Evolutionary conservation across 495 filamentous ascomycete genomes (phyloP).

Genomic region (Apodospora peruviana): DNA sequence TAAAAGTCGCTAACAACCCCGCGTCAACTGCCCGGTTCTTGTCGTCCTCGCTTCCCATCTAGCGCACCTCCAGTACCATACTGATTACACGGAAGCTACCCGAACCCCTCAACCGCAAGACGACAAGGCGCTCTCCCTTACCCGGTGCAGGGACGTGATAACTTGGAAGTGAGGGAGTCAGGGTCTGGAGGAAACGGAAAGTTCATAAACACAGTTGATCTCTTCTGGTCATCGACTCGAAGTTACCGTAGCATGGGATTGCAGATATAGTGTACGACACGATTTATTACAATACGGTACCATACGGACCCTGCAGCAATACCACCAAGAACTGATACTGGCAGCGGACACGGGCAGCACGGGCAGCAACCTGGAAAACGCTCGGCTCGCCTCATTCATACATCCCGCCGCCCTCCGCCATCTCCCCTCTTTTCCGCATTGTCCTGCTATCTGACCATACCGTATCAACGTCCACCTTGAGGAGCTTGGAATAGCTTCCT

Average conservation of each 20-base stretch:
- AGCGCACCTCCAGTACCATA: neutral
- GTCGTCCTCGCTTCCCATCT: neutral
- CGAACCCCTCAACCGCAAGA: neutral
- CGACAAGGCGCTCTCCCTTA: too few species aligned
- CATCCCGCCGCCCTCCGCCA: slow-evolving; percentile 19
- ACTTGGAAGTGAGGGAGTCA: neutral
- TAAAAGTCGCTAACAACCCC: slow-evolving; percentile 1
- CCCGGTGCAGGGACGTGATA: too few species aligned
- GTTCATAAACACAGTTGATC: neutral
- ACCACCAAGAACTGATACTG: neutral
- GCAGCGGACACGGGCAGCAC: neutral
- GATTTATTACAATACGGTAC: too few species aligned
- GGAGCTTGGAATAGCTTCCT: slow-evolving; percentile 9
- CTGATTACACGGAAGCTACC: neutral
- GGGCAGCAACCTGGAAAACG: neutral
- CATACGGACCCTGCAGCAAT: neutral
- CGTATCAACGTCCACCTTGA: slow-evolving; percentile 2
- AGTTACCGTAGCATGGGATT: neutral
- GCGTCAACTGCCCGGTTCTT: neutral
- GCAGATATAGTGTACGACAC: too few species aligned
- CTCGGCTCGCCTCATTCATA: slow-evolving; percentile 21
- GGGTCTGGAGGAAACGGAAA: neutral
- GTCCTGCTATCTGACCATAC: neutral
- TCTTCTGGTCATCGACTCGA: neutral
- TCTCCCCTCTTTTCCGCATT: slow-evolving; percentile 6